Evolutionary conservation across 2,329 filamentous ascomycete species (phyloP), one percentile per base, ranked within the genome.

Genomic region (Trichophaea hybrida): DNA sequence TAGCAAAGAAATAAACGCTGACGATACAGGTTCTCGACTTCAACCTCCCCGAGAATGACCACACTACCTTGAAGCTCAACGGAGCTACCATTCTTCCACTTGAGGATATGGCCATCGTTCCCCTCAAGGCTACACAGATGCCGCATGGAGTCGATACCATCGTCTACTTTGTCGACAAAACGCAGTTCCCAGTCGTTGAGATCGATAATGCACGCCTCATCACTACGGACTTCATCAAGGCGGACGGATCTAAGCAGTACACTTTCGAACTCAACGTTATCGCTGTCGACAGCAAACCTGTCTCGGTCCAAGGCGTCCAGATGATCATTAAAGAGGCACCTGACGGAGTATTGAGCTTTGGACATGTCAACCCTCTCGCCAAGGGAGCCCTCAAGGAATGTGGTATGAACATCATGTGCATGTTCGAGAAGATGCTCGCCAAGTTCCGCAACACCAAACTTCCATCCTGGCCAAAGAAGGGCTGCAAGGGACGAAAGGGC

Each of bases 341-440:
- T 8, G 8, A 15, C 53, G 53, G 53, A 12, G 40, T n/a, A 7
- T 15, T 55, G 5, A 32, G 24, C 8, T 55, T 55, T 32, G 53
- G 53, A 12, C 7, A 32, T 12, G 32, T 46, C 53, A 13, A 32
- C 38, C 34, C 40, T 17, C n/a, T 55, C 24, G 5, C 35, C 10
- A 55, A 46, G 15, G 37, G 15, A n/a, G 51, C 34, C 6, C 38
- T 32, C 12, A 33, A 57, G 55, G n/a, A 13, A 13, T 55, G 53
- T 35, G 53, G 53, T 4, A 10, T n/a, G 13, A 44, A 55, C 37
- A 24, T 57, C 44, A 48, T 31, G 55, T 57, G 55, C 31, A 48
- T 57, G 55, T 8, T 50, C 17, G n/a, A 34, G 40, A 57, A 57
- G 44, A 57, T 57, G 55, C n/a, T 55, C 34, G n/a, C 37, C 6